phyloP scores from a whole-genome alignment of 2,329 filamentous ascomycete genomes.

The Epichloe sylvatica region DNA sequence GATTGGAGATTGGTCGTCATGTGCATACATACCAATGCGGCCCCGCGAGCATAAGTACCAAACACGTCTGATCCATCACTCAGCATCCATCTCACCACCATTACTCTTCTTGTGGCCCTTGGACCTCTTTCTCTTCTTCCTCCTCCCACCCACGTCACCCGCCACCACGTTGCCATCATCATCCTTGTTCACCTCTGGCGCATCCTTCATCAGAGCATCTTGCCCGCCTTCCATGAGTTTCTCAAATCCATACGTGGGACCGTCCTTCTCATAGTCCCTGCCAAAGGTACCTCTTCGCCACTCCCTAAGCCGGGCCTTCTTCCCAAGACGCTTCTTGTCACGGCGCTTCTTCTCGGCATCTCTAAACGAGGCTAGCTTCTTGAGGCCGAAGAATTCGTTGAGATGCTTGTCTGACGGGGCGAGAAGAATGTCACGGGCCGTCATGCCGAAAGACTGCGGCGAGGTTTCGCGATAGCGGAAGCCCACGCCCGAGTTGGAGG shows the following conservation, averaged over 20 bases:
- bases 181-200: neutral
- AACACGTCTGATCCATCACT: neutral
- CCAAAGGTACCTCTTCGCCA: conserved; percentile 62
- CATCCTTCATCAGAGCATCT: neutral
- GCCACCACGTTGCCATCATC: conserved; percentile 15
- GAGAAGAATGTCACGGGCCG: conserved; percentile 73
- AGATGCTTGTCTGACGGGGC: conserved; percentile 74
- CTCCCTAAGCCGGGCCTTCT: conserved; percentile 79
- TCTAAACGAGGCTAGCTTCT: conserved; percentile 85
- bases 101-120: conserved; percentile 24
- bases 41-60: too few relatives aligned
- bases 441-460: conserved; percentile 79
- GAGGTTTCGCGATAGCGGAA: conserved; percentile 96
- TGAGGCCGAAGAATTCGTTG: conserved; percentile 83
- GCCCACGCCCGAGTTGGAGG: conserved; percentile 25
- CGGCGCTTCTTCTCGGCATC: conserved; percentile 79
- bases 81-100: neutral
- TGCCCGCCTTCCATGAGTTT: conserved; percentile 18
- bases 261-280: conserved; percentile 39
- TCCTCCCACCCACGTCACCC: conserved; percentile 20
- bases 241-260: conserved; percentile 45
- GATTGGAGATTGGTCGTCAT: too few relatives aligned
- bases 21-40: too few relatives aligned
- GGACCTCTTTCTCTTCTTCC: conserved; percentile 40
- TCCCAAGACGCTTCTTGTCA: conserved; percentile 77